Percentiles rank a stretch among this genome's conserved stretches.
phyloP scores from a whole-genome alignment of 148 eudicot genomes.

The Chenopodium formosanum region DNA sequence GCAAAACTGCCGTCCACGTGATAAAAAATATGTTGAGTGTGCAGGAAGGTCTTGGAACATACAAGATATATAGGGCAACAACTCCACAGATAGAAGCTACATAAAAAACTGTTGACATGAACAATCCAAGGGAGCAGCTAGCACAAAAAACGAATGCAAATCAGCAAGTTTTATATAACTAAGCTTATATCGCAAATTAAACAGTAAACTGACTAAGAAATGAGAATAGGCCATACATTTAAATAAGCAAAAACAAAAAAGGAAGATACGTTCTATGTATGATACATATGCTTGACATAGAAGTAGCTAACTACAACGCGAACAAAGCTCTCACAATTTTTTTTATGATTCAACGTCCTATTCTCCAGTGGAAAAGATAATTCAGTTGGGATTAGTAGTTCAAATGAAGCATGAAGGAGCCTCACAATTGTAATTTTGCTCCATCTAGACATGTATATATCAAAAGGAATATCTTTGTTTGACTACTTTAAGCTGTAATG shows the following conservation, averaged over 20 bases:
- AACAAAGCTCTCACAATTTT: no score
- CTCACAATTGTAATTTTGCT: no score
- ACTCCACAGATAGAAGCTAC: conserved; percentile 73
- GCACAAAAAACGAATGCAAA: conserved; percentile 15
- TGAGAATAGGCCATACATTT: neutral
- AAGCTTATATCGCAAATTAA: neutral
- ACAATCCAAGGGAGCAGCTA: conserved; percentile 77
- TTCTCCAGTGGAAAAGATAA: neutral
- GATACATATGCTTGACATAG: neutral
- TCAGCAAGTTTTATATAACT: neutral
- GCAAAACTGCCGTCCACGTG: conserved; percentile 76
- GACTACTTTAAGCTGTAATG: no score
- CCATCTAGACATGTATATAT: neutral
- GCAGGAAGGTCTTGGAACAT: conserved; percentile 68
- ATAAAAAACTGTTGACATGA: conserved; percentile 73
- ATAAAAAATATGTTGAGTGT: conserved; percentile 90
- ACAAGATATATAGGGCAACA: conserved; percentile 57
- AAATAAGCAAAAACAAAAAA: neutral
- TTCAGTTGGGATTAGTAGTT: no score
- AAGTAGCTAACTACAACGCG: neutral
- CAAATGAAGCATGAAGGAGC: no score
- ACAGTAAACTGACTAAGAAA: neutral
- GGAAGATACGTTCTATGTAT: neutral
- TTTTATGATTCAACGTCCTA: neutral
- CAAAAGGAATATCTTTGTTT: no score